These are phyloP conservation scores for Rhynchosporium secalis DNA, from an alignment of 2,329 filamentous ascomycete genomes.

Conservation along the genomic window DNA sequence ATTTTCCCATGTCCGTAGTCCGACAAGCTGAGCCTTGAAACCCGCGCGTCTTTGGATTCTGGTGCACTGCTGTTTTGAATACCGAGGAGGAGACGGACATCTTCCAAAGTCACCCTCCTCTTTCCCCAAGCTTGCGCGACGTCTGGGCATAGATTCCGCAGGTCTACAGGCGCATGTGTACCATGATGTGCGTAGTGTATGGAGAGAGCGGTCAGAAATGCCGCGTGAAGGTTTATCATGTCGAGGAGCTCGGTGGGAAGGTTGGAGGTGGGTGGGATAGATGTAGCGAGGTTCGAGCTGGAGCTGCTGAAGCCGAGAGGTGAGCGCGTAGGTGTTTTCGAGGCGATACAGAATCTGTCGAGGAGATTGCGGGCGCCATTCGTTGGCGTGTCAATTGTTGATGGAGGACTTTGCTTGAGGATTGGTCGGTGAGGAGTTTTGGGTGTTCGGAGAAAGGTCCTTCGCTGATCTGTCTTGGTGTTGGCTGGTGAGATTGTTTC, in stretches of 20 bases:
- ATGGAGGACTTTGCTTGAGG: slow-evolving; percentile 13
- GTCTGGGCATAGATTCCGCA: slow-evolving; percentile 60
- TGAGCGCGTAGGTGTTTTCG: slow-evolving; percentile 31
- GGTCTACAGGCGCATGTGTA: slow-evolving; percentile 59
- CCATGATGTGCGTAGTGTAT: slow-evolving; percentile 72
- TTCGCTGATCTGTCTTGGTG: background rate
- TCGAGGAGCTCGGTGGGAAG: slow-evolving; percentile 57
- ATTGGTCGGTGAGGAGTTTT: slow-evolving; percentile 35
- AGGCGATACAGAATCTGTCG: slow-evolving; percentile 35
- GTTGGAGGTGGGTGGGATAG: slow-evolving; percentile 17
- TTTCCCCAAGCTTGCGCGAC: slow-evolving; percentile 73
- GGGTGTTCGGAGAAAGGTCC: slow-evolving; percentile 21
- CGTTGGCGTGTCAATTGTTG: slow-evolving; percentile 36
- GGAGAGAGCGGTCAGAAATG: slow-evolving; percentile 67
- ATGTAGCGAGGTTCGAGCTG: slow-evolving; percentile 22
- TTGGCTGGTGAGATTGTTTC: slow-evolving; percentile 22
- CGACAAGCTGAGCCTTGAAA: slow-evolving; percentile 44
- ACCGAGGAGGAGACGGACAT: slow-evolving; percentile 66
- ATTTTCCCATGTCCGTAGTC: slow-evolving; percentile 56
- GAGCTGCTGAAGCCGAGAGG: slow-evolving; percentile 23
- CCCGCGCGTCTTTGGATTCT: slow-evolving; percentile 43
- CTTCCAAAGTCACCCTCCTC: slow-evolving; percentile 62
- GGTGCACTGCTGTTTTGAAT: slow-evolving; percentile 47
- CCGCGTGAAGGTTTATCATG: slow-evolving; percentile 62
- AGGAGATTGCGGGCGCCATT: slow-evolving; percentile 37